Evolutionary conservation across 1,284 basidiomycete genomes (phyloP).

Genomic region (Porphyrellus sp.): DNA sequence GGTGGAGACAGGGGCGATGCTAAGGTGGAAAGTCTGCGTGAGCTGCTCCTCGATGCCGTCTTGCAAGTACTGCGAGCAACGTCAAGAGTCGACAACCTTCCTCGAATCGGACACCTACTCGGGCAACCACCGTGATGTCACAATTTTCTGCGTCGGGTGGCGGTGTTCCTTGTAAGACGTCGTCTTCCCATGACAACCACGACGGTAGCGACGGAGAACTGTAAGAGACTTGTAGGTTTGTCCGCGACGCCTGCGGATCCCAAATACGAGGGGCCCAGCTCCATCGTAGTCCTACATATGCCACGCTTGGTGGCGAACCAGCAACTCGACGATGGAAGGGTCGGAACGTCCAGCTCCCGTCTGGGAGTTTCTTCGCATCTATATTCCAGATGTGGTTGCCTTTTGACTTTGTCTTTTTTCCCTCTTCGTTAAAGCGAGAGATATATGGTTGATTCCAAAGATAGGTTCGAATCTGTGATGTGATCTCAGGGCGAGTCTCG

Average conservation of each 20-base stretch:
- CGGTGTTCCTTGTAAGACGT: slow-evolving; percentile 70
- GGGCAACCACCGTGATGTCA: slow-evolving; percentile 67
- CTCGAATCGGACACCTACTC: slow-evolving; percentile 43
- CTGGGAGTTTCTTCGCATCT: slow-evolving; percentile 81
- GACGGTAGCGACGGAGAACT: slow-evolving; percentile 76
- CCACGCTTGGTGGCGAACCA: slow-evolving; percentile 75
- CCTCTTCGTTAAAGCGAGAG: slow-evolving; percentile 97
- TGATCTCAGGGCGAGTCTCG: slow-evolving; percentile 23
- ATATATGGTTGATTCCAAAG: slow-evolving; percentile 94
- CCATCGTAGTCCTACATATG: slow-evolving; percentile 84
- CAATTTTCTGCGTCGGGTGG: slow-evolving; percentile 68
- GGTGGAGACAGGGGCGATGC: slow-evolving; percentile 67
- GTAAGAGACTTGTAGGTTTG: slow-evolving; percentile 78
- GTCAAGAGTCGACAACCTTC: slow-evolving; percentile 12
- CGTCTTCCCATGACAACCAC: slow-evolving; percentile 89
- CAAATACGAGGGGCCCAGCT: slow-evolving; percentile 92
- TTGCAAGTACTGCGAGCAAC: slow-evolving; percentile 53
- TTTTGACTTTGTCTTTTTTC: slow-evolving; percentile 98
- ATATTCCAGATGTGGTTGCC: slow-evolving; percentile 99
- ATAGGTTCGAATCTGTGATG: slow-evolving; percentile 87
- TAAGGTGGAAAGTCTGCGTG: slow-evolving; percentile 63
- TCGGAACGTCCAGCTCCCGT: slow-evolving; percentile 87
- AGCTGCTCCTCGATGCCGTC: slow-evolving; percentile 71
- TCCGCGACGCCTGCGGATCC: slow-evolving; percentile 90
- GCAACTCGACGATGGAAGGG: slow-evolving; percentile 88